Evolutionary conservation across 2,329 filamentous ascomycete genomes (phyloP), one percentile per base, ranked within the genome.

Genomic region (Colletotrichum godetiae): DNA sequence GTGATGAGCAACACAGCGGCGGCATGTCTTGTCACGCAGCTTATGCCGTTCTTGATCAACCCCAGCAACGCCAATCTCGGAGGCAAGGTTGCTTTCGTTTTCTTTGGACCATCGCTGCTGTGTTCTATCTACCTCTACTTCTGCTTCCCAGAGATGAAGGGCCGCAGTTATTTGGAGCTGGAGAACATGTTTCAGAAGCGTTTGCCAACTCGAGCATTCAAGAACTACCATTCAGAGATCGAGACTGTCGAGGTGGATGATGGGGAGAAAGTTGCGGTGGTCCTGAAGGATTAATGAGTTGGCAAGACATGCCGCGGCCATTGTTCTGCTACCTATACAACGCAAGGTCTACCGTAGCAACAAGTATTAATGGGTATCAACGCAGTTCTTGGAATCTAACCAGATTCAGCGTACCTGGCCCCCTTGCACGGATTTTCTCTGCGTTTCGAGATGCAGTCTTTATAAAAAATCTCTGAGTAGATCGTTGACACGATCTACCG

Each of bases 31-130:
- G 70, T 68, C 7, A 60, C 60, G 3, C 70, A 73, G 35, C 58
- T 78, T 1, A 22, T 81, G 3, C 79, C 80, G 0, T 75, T 78
- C 42, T 66, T 81, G 0, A 81, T 78, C 29, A 79, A 79, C 35
- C 72, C 75, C 0, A 79, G 80, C 42, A 76, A 77, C 19, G 78
- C 75, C 0, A 81, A 84, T 5, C 78, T 86, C 0, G 82, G 82
- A 5, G 82, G 80, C 1, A 85, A 85, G 75, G 82, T 82, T 0
- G 79, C 79, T 0, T 86, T 86, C 49, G 76, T 86, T 1, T 86
- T 84, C 74, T 81, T 79, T 1, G 82, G 77, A 0, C 75, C 81
- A 3, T 56, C 70, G 7, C 72, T 77, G 37, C 71, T 80, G 4
- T 46, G 80, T n/a, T 77, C 72, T 27, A 73, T 78, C 24, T 75